Conservation (phyloP, 176 grass and related monocot species). For the Phragmites australis region DNA sequence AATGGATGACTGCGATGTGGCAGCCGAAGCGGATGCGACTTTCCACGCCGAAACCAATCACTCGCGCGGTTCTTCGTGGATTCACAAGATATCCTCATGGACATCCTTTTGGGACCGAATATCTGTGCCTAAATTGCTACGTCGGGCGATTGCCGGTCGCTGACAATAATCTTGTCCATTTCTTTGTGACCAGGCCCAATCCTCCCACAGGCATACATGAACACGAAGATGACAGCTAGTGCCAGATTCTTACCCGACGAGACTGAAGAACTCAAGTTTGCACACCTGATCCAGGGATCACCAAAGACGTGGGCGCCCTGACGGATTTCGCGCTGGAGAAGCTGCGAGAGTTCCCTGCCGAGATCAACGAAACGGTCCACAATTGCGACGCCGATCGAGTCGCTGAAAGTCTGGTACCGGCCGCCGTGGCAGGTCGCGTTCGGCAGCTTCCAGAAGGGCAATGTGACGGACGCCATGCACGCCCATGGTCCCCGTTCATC, state of each 20-base stretch:
- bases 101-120: neutral
- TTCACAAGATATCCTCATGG: conserved; percentile 22
- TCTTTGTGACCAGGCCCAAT: neutral
- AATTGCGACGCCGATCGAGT: conserved; percentile 30
- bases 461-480: conserved; percentile 62
- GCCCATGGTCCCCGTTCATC: conserved; percentile 58
- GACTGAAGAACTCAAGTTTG: too few relatives aligned
- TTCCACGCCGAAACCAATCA: neutral
- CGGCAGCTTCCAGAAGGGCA: conserved; percentile 34
- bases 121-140: neutral
- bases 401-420: conserved; percentile 45
- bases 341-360: conserved; percentile 17
- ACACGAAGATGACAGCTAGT: neutral
- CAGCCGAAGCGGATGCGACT: conserved; percentile 8
- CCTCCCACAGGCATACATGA: neutral
- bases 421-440: conserved; percentile 45
- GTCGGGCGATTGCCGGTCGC: conserved; percentile 32
- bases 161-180: conserved; percentile 33
- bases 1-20: too few relatives aligned
- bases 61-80: neutral
- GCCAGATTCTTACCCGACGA: too few relatives aligned
- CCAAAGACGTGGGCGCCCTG: neutral
- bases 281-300: neutral
- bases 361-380: conserved; percentile 41
- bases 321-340: neutral